Evolutionary conservation across 371 early-diverging fungal species (phyloP), one percentile per base, ranked within the genome.

Genomic region (Dichotomocladium elegans): DNA sequence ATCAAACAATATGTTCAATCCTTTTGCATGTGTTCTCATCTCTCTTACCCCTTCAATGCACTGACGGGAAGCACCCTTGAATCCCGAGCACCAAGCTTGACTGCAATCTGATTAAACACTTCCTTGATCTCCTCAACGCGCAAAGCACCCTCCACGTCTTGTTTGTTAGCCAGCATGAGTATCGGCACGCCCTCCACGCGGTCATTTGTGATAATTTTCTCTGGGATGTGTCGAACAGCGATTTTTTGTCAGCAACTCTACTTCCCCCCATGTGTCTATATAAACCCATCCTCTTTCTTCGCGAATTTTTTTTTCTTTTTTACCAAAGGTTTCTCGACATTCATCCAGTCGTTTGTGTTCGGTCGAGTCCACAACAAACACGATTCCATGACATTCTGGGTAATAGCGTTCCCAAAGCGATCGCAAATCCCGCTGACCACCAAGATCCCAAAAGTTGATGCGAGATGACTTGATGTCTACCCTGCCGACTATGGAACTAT

Each of bases 361-460:
- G 4, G 88, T 83, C 10, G 94, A 85, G 63, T 98, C 98, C 1
- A 95, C 83, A 0, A 95, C 94, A 83, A 93, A 98, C 22, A 95
- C 69, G 44, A 98, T 83, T 1, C 87, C 98, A 61, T 98, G 98
- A 47, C 91, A 88, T 64, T 94, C 95, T n/a, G 79, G 51, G 62
- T 94, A 98, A 72, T 98, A 98, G 25, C 92, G 85, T 41, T 85
- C 86, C 98, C 98, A 98, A 40, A 98, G 86, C 4, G 82, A 70
- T 21, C 86, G 93, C 41, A 98, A 71, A 51, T 95, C 96, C 2
- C 70, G 64, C 58, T 95, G 93, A 2, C 98, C 98, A 5, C 96
- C 98, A 19, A 98, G 74, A 77, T 96, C 96, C 93, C 94, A 91
- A 64, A 96, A 94, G 58, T 90, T 92, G 31, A 96, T 60, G 41